Evolutionary conservation across 345 rosid genomes (phyloP).

Genomic region (Bruguiera sexangula): DNA sequence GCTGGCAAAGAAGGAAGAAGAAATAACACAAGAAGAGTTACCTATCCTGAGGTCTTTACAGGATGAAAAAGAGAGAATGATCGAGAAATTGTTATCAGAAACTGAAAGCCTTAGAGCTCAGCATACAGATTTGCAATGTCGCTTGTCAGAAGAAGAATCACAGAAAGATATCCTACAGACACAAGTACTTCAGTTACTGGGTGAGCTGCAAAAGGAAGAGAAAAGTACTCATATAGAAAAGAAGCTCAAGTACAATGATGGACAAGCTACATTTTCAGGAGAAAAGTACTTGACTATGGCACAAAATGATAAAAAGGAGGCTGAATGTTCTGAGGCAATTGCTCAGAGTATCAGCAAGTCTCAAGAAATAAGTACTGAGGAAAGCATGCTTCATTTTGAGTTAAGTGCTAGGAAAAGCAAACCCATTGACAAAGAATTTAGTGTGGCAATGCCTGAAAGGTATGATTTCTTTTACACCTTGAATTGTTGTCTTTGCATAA

Average conservation of each 20-base stretch:
- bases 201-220: slow-evolving; percentile 51
- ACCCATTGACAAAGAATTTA: neutral
- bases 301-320: slow-evolving; percentile 10
- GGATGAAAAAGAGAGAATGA: slow-evolving; percentile 51
- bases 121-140: slow-evolving; percentile 42
- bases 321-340: slow-evolving; percentile 5
- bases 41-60: slow-evolving; percentile 37
- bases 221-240: slow-evolving; percentile 20
- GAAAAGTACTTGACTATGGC: slow-evolving; percentile 7
- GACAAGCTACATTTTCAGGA: slow-evolving; percentile 10
- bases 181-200: slow-evolving; percentile 46
- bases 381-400: neutral
- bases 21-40: slow-evolving; percentile 48
- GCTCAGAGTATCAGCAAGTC: neutral
- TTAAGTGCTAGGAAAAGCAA: neutral
- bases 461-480: slow-evolving; percentile 23
- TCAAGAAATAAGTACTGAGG: neutral
- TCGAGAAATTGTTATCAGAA: slow-evolving; percentile 46
- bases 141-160: slow-evolving; percentile 48
- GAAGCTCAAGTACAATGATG: slow-evolving; percentile 2
- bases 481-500: slow-evolving; percentile 11
- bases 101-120: slow-evolving; percentile 44
- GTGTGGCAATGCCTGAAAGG: slow-evolving; percentile 29
- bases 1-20: slow-evolving; percentile 51
- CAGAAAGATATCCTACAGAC: slow-evolving; percentile 61